phyloP scores from a whole-genome alignment of 1,284 basidiomycete genomes.

The Gymnopus androsaceus region DNA sequence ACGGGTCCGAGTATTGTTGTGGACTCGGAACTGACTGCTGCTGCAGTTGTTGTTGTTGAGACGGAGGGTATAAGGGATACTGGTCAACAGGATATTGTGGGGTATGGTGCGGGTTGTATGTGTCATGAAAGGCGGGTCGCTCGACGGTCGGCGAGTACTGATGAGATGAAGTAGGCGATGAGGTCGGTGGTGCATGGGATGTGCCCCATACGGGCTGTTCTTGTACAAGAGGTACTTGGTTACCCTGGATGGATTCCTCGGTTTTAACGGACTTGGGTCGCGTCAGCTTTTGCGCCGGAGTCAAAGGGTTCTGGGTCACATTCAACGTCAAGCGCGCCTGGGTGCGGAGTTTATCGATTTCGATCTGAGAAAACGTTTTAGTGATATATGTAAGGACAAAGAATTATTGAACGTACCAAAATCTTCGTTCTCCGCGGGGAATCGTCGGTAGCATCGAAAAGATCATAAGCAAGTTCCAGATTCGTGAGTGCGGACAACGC shows the following conservation, averaged over 20 bases:
- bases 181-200: background rate
- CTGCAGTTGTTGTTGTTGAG: background rate
- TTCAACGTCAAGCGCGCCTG: background rate
- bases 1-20: background rate
- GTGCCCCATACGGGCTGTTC: too few relatives aligned
- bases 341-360: background rate
- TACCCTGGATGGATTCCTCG: background rate
- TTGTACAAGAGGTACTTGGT: background rate
- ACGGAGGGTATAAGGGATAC: background rate
- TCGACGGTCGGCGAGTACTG: background rate
- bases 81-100: conserved; percentile 3
- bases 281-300: conserved; percentile 1
- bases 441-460: background rate
- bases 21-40: background rate
- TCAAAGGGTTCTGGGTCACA: conserved; percentile 3
- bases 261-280: background rate
- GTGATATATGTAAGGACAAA: too few relatives aligned
- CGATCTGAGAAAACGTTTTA: background rate
- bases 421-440: background rate
- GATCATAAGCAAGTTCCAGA: conserved; percentile 3
- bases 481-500: conserved; percentile 1
- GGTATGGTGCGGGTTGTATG: background rate
- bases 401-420: background rate
- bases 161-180: background rate
- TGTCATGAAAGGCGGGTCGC: background rate